Base-by-base conservation (phyloP, 495 filamentous ascomycete genomes). In the Xylaria palmicola region DNA sequence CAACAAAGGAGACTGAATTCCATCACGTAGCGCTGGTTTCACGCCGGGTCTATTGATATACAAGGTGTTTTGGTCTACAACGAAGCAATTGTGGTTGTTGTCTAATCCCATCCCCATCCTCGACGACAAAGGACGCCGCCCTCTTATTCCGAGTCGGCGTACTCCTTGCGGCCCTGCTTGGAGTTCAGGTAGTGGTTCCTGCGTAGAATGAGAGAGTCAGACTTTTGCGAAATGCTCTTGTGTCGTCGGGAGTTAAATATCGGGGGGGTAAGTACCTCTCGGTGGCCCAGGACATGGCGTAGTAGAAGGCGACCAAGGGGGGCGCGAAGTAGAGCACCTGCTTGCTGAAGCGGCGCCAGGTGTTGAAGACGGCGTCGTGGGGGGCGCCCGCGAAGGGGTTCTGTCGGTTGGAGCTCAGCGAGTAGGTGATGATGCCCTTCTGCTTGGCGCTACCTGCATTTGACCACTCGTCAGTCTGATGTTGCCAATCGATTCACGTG, bases 101-200 rank as follows among this genome's bases (percentile, higher is more conserved):
- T 72, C 69, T 69, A 69, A 50, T 39, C 29, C 36, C 15, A 37
- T 59, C 29, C 51, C 51, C 49, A 45, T 66, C 53, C 59, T 32
- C 52, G 40, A 45, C 19, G 24, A 56, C 41, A n/a, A 6, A 52
- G 22, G n/a, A n/a, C n/a, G n/a, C 20, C 15, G 40, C 58, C 61
- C 60, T 82, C 79, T 60, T 82, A 79, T 62, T 79, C 77, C 15
- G 68, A 69, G 8, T 73, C 74, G 39, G 60, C 75, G 60, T 86
- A 76, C 71, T 84, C 79, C 54, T 83, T 78, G 62, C 90, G 90
- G 44, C 92, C 92, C 41, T 83, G 81, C 85, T 97, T 97, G 69
- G 90, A 94, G 84, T 95, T 94, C 66, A 94, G 81, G 79, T 88
- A 94, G 70, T 95, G 83, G 80, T 97, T 97, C 74, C 92, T 96